Conservation (phyloP, 495 filamentous ascomycete species). For the Saxophila tyrrhenica region DNA sequence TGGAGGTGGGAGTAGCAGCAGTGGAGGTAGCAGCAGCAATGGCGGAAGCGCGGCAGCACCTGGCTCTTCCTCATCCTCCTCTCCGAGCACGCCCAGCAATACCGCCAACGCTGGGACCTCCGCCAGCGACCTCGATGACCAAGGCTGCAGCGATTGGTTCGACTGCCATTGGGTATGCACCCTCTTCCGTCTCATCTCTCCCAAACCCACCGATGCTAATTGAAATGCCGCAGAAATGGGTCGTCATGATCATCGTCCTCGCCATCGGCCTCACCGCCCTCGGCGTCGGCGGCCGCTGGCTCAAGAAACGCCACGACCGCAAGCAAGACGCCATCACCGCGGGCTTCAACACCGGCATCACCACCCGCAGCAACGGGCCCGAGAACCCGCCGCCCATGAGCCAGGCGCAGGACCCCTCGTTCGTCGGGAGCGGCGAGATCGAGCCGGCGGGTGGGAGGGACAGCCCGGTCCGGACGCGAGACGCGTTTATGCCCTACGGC, state of each 20-base stretch:
- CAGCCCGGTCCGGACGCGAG: conserved; percentile 5
- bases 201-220: neutral
- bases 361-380: conserved; percentile 3
- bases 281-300: conserved; percentile 20
- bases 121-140: neutral
- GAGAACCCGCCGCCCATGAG: conserved; percentile 1
- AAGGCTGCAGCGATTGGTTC: neutral
- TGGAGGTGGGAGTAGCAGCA: neutral
- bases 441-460: conserved; percentile 2
- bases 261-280: conserved; percentile 22
- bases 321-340: conserved; percentile 16
- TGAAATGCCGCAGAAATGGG: conserved; percentile 19
- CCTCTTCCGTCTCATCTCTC: neutral
- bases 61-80: neutral
- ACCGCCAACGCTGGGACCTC: neutral
- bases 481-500: conserved; percentile 19
- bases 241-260: conserved; percentile 30
- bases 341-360: conserved; percentile 22
- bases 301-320: conserved; percentile 24
- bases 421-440: neutral
- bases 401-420: neutral
- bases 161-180: neutral
- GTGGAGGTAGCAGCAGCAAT: neutral
- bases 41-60: neutral
- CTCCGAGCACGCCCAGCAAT: neutral